Evolutionary conservation across 1,284 basidiomycete genomes (phyloP).

Genomic region (Cutaneotrichosporon arboriforme): DNA sequence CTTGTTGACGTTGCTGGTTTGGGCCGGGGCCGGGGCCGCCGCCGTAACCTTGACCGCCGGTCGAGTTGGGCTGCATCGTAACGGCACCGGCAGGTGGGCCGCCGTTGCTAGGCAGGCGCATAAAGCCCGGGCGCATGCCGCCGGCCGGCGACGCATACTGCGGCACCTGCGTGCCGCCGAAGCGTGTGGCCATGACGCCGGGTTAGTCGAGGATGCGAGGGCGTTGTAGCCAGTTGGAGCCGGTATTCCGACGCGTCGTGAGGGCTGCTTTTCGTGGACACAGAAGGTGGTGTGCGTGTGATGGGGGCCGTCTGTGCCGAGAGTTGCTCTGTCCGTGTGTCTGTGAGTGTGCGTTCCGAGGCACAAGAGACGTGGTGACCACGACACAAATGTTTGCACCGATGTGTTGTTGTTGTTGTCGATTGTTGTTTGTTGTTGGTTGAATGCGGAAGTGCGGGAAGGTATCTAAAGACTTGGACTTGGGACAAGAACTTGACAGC

Average conservation of each 20-base stretch:
- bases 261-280: too few species aligned
- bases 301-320: too few species aligned
- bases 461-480: too few species aligned
- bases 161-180: background rate
- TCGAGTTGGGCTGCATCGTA: background rate
- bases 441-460: too few species aligned
- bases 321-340: too few species aligned
- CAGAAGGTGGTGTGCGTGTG: too few species aligned
- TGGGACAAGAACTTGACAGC: too few species aligned
- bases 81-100: background rate
- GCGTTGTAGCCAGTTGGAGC: background rate
- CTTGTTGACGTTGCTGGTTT: background rate
- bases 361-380: too few species aligned
- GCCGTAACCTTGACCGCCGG: background rate
- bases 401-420: background rate
- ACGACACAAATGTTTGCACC: too few species aligned
- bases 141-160: background rate
- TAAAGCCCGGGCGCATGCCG: constrained; percentile 5
- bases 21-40: background rate
- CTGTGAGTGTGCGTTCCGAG: too few species aligned
- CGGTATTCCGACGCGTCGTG: too few species aligned
- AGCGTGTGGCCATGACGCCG: constrained; percentile 12
- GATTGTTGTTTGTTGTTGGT: too few species aligned
- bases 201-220: background rate
- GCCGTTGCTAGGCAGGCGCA: constrained; percentile 3